Base-by-base conservation (phyloP, 2,329 filamentous ascomycete genomes). In the Aspergillus ochraceus region DNA sequence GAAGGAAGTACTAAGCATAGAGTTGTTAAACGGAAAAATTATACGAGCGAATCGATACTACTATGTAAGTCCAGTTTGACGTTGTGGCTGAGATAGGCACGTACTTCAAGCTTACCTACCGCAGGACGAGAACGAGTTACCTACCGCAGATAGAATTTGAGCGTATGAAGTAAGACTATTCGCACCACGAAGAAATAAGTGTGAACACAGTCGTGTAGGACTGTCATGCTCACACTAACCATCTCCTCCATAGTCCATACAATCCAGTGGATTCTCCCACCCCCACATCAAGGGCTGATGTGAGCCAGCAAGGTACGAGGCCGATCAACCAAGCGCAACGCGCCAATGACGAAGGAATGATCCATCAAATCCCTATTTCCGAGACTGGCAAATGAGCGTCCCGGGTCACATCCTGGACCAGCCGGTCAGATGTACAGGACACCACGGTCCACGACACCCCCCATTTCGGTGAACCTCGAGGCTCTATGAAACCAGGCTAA, bases 251-350 rank as follows among this genome's bases (percentile, higher is more conserved):
- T 46, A 46, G 4, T 19, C n/a, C 20, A 46, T n/a, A 46, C 42
- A 42, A 11, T 42, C 36, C 36, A 42, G 3, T 12, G 36, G 6
- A n/a, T n/a, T 42, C 2, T 19, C n/a, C 12, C n/a, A 12, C 42
- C 17, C 54, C 55, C 49, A 57, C 49, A 46, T 52, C 55, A 45
- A 36, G 9, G 22, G 52, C 54, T 59, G 54, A 59, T 58, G 56
- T 57, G 57, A 61, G 56, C 56, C 50, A 63, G 61, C 53, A 56
- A 59, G 59, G 59, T 61, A 59, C 59, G 52, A 29, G 30, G 30
- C 24, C 55, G 49, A 59, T 59, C 60, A 59, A 22, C 52, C 26
- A 54, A 47, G 46, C 50, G 14, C 29, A 45, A 47, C 19, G n/a
- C 30, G 26, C 32, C 19, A 52, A 53, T 51, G 46, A 24, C 50